Base-by-base conservation (phyloP, 1,284 basidiomycete species). In the Ganoderma sp. region DNA sequence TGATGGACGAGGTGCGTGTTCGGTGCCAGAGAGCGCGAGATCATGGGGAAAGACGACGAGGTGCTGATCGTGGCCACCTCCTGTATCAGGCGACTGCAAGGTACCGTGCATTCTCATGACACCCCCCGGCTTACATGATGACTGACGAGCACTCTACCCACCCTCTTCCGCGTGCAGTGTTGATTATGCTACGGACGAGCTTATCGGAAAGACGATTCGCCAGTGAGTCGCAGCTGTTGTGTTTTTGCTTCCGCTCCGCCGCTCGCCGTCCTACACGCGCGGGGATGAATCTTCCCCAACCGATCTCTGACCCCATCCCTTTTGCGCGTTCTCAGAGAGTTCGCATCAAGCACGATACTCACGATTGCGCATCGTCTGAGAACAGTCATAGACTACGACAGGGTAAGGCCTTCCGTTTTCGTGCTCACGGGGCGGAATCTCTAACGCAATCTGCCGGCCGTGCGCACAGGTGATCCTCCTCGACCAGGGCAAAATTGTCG, bases 401-500 rank as follows among this genome's bases (percentile, higher is more conserved):
- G 84, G 74, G 87, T 90, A 71, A 56, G 65, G 39, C 48, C 64
- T 48, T 19, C 37, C 58, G 19, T 45, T 62, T 62, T 17, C 39
- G 45, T 14, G 17, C 37, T 12, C 14, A 17, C 58, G 57, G n/a
- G 41, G 37, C 14, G 42, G 63, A 34, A 65, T 65, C 41, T 68
- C 64, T 43, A 61, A 60, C 63, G 56, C 39, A 58, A 56, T 58
- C 56, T 42, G 41, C 32, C 25, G n/a, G 8, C n/a, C 45, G n/a
- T 9, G 34, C 64, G 45, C 42, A 25, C 64, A 93, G 91, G 88
- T 94, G 54, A 94, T 97, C 88, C 84, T 96, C 50, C 87, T 96
- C n/a, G 94, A 96, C 69, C 88, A 95, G 78, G 94, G 95, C 8
- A 85, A 85, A 2, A 94, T 98, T 64, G 84, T 89, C 2, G 95